phyloP scores from a whole-genome alignment of 1,284 basidiomycete species.

The Boletus sp. region DNA sequence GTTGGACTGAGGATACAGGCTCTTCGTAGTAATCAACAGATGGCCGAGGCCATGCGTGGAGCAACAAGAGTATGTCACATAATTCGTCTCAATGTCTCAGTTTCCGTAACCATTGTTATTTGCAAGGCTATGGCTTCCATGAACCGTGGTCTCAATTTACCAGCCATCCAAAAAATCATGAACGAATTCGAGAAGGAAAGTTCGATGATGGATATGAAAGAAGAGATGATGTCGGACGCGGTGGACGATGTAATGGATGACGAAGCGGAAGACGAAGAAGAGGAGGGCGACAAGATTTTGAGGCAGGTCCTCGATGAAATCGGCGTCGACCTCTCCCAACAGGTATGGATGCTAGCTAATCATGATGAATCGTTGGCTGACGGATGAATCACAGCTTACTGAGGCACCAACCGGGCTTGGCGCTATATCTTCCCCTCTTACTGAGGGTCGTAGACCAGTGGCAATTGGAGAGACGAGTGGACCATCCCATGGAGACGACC shows the following conservation, averaged over 20 bases:
- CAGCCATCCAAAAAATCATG: slow-evolving; percentile 95
- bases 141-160: slow-evolving; percentile 96
- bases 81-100: slow-evolving; percentile 6
- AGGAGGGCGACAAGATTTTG: slow-evolving; percentile 95
- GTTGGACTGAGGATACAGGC: slow-evolving; percentile 97
- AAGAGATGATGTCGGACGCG: slow-evolving; percentile 99
- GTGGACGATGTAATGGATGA: slow-evolving; percentile 99
- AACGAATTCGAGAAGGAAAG: slow-evolving; percentile 98
- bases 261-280: slow-evolving; percentile 91
- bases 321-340: slow-evolving; percentile 89
- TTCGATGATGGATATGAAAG: slow-evolving; percentile 99
- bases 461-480: slow-evolving; percentile 72
- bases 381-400: slow-evolving; percentile 61
- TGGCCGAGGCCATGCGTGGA: slow-evolving; percentile 99
- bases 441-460: slow-evolving; percentile 74
- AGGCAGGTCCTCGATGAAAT: slow-evolving; percentile 98
- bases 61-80: slow-evolving; percentile 80
- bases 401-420: slow-evolving; percentile 78
- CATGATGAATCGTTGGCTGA: slow-evolving; percentile 13
- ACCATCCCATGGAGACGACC: slow-evolving; percentile 43
- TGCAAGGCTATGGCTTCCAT: slow-evolving; percentile 95
- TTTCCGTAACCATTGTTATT: slow-evolving; percentile 7
- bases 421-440: slow-evolving; percentile 62
- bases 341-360: slow-evolving; percentile 54
- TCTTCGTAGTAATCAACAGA: slow-evolving; percentile 95